A percentile compares a stretch with the other conserved stretches of the same genome.
Evolutionary conservation across 352 stramenopile genomes (phyloP).

Genomic region (Pilasporangium apinafurcum): DNA sequence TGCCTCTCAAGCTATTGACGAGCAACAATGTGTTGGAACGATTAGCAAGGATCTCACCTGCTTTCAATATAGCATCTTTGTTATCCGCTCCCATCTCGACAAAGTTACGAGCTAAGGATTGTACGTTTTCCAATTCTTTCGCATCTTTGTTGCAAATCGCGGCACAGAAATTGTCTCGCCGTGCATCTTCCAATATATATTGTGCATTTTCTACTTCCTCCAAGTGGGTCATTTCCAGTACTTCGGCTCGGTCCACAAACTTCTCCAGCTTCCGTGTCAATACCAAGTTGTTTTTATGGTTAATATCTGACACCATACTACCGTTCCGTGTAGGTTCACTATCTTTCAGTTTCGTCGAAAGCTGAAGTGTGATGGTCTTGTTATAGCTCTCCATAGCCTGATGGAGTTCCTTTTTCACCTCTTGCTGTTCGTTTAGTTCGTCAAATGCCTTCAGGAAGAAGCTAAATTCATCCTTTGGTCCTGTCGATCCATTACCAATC

Average conservation of each 20-base stretch:
- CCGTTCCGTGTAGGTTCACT: conserved; percentile 4
- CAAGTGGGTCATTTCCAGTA: conserved; percentile 63
- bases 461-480: conserved; percentile 55
- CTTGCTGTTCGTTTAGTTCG: conserved; percentile 43
- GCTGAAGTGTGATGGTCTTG: conserved; percentile 21
- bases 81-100: conserved; percentile 55
- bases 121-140: conserved; percentile 54
- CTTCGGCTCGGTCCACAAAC: conserved; percentile 57
- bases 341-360: conserved; percentile 17
- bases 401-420: conserved; percentile 45
- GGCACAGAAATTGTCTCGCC: conserved; percentile 56
- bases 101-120: conserved; percentile 54
- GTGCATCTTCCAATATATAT: conserved; percentile 56
- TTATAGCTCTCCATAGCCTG: conserved; percentile 28
- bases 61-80: conserved; percentile 64
- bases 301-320: background rate
- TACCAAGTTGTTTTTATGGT: conserved; percentile 7
- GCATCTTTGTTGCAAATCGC: conserved; percentile 48
- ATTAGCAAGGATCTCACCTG: conserved; percentile 70
- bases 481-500: conserved; percentile 7
- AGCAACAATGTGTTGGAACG: conserved; percentile 80
- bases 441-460: conserved; percentile 69
- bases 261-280: conserved; percentile 49
- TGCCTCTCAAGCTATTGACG: conserved; percentile 45
- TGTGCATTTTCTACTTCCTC: conserved; percentile 69